Evolutionary conservation across 2,329 filamentous ascomycete species (phyloP).

Genomic region (Cadophora malorum): DNA sequence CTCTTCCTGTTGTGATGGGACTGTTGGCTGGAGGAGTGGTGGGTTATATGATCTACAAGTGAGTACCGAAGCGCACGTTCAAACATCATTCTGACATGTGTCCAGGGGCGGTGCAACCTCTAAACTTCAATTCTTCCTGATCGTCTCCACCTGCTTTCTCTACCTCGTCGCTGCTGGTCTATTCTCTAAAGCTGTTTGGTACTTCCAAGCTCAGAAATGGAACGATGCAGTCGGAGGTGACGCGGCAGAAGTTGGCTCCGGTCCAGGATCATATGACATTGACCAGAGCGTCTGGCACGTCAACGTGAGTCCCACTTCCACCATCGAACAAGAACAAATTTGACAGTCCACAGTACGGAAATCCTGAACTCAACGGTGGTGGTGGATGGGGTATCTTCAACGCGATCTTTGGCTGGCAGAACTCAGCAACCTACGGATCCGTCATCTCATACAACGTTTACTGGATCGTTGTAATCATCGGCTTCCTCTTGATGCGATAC

Average conservation of each 20-base stretch:
- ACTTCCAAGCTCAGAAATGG: constrained; percentile 74
- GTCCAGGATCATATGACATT: constrained; percentile 82
- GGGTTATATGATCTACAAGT: constrained; percentile 82
- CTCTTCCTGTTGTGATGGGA: constrained; percentile 77
- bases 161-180: constrained; percentile 86
- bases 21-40: constrained; percentile 69
- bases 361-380: constrained; percentile 72
- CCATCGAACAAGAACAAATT: neutral
- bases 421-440: constrained; percentile 86
- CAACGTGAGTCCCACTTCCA: constrained; percentile 60
- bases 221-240: constrained; percentile 55
- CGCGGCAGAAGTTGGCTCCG: constrained; percentile 65
- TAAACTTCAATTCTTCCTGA: constrained; percentile 78
- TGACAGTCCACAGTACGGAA: constrained; percentile 71
- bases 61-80: constrained; percentile 45
- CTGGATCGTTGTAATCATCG: constrained; percentile 75
- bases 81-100: constrained; percentile 23
- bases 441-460: constrained; percentile 89
- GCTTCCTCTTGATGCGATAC: constrained; percentile 70
- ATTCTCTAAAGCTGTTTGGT: constrained; percentile 80
- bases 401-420: constrained; percentile 84
- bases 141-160: constrained; percentile 80
- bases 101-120: constrained; percentile 65
- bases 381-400: constrained; percentile 90
- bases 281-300: constrained; percentile 81